These are phyloP conservation scores for Simplicillium sp. DNA, from an alignment of 2,329 filamentous ascomycete genomes.

Conservation along the genomic window DNA sequence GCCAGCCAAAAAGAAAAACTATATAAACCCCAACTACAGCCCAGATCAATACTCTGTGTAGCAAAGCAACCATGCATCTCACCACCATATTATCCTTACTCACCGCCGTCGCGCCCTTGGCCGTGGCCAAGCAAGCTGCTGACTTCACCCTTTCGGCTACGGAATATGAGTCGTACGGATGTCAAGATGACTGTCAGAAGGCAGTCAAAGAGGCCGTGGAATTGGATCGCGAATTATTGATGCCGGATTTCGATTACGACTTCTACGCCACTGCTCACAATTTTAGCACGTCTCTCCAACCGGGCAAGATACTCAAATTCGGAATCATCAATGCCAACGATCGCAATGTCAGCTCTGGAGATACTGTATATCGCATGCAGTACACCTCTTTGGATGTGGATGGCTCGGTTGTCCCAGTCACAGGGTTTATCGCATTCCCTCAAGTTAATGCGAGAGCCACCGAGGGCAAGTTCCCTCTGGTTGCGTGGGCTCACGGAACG, in stretches of 20 bases:
- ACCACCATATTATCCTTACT: too few relatives aligned
- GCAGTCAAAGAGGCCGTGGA: neutral
- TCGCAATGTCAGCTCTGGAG: neutral
- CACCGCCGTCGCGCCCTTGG: neutral
- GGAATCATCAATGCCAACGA: neutral
- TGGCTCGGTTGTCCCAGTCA: neutral
- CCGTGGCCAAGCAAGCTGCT: neutral
- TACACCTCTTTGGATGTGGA: neutral
- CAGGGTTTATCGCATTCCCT: neutral
- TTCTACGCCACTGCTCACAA: neutral
- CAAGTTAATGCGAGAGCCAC: neutral
- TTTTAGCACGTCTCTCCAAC: neutral
- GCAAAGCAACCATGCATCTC: too few relatives aligned
- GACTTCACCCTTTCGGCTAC: neutral
- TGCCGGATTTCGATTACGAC: neutral
- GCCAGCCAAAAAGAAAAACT: too few relatives aligned
- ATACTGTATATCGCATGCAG: neutral
- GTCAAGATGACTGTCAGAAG: neutral
- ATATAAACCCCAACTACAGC: too few relatives aligned
- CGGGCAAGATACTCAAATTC: neutral
- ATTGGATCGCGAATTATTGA: neutral
- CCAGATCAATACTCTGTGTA: too few relatives aligned
- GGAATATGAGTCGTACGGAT: neutral
- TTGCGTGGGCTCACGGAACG: constrained; percentile 10
- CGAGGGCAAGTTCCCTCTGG: neutral